Percentiles rank a stretch among this genome's conserved stretches.
Conservation (phyloP, 164 flowering plant genomes). For the Vitis rupestris region DNA sequence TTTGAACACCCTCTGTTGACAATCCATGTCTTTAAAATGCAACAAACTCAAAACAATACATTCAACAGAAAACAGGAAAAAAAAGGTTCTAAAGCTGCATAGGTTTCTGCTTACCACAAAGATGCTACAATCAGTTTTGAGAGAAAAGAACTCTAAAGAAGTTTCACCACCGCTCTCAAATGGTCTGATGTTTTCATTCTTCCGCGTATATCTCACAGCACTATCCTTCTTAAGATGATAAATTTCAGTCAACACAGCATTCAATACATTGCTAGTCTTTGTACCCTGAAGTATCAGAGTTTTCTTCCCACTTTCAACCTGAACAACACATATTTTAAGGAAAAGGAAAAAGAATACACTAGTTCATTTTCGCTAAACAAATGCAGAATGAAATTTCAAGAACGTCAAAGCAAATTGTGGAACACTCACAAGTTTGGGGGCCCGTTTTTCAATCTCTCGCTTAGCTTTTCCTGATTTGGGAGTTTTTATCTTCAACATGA, state of each 20-base stretch:
- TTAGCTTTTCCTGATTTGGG: constrained; percentile 22
- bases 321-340: background rate
- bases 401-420: background rate
- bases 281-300: constrained; percentile 86
- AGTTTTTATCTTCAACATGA: constrained; percentile 26
- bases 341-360: background rate
- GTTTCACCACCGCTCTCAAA: constrained; percentile 92
- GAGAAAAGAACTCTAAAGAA: constrained; percentile 84
- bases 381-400: background rate
- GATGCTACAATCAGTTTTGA: constrained; percentile 87
- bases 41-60: no score
- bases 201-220: constrained; percentile 59
- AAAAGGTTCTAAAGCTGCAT: no score
- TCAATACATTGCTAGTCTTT: constrained; percentile 72
- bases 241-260: constrained; percentile 63
- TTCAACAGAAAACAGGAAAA: no score
- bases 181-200: constrained; percentile 78
- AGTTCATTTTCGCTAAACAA: background rate
- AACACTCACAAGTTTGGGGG: constrained; percentile 29
- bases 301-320: constrained; percentile 90
- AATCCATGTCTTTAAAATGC: no score
- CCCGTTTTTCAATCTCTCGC: constrained; percentile 31
- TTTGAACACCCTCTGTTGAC: no score
- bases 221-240: constrained; percentile 63
- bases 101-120: constrained; percentile 55